Evolutionary conservation across 352 stramenopile genomes (phyloP), one percentile per base, ranked within the genome.

Genomic region (Peronospora tabacina): DNA sequence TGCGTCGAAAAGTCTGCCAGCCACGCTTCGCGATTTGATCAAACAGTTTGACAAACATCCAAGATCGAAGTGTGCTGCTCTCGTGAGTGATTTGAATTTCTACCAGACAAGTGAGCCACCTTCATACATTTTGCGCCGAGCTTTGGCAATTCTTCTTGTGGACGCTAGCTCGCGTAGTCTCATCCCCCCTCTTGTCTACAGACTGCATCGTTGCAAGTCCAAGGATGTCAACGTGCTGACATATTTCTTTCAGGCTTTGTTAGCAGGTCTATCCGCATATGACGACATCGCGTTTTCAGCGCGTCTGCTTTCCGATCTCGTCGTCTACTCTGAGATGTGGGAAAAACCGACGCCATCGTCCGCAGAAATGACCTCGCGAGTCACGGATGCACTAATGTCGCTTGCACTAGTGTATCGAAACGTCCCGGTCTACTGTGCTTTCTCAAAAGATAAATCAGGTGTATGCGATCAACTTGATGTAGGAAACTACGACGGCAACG

Each of bases 291-390:
- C 40, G 0, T 66, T 67, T 28, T 29, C 45, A 6, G 75, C 70
- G 1, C 58, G 34, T 2, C 22, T 63, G 11, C 57, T 59, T 1
- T 73, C 80, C 44, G 58, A 80, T 33, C 52, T 80, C n/a, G 58
- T 84, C 12, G 59, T 67, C 4, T 74, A 67, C 41, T 82, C 70
- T 1, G 72, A 84, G 37, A 74, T 80, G 55, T 84, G 71, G 68
- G 68, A 77, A 13, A 60, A 12, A 10, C 72, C 72, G 0, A 34
- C 68, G 38, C 58, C 58, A 5, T 50, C 39, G 3, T 13, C 46
- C 1, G 1, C 24, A 5, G 44, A 49, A 2, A 61, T 82, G 48
- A n/a, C 45, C 0, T 16, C 39, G 6, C 37, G 61, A 0, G 79
- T 72, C 43, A 66, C 52, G 5, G 44, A 62, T 29, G 35, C 58